phyloP scores from a whole-genome alignment of 129 eudicot genomes.

The Chrysanthemum seticuspe region DNA sequence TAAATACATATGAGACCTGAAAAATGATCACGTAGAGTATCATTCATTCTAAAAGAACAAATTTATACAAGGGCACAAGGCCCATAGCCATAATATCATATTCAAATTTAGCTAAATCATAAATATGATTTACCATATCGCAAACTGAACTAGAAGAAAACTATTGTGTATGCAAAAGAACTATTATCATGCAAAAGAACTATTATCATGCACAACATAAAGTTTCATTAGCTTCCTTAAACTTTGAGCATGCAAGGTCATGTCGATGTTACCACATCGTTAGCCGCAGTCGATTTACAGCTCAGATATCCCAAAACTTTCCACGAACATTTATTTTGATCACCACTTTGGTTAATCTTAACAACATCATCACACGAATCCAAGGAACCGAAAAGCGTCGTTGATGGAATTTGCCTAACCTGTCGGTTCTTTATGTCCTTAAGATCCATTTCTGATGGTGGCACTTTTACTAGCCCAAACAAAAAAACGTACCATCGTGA shows the following conservation, averaged over 20 bases:
- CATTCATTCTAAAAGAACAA: too few relatives aligned
- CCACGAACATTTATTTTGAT: constrained; percentile 47
- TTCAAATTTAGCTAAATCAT: too few relatives aligned
- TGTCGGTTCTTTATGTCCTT: constrained; percentile 63
- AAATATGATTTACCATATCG: too few relatives aligned
- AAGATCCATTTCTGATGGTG: constrained; percentile 70
- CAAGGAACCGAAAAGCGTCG: constrained; percentile 4
- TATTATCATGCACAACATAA: background rate
- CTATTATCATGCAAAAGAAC: background rate
- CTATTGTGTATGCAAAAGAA: too few relatives aligned
- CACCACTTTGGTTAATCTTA: constrained; percentile 25
- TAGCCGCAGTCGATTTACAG: constrained; percentile 49
- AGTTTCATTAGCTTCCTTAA: too few relatives aligned
- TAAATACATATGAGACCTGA: too few relatives aligned
- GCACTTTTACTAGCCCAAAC: constrained; percentile 58
- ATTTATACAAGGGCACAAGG: too few relatives aligned
- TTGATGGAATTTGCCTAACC: constrained; percentile 38
- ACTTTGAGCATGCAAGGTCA: constrained; percentile 37
- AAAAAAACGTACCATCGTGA: constrained; percentile 43
- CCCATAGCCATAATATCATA: too few relatives aligned
- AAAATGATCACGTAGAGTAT: too few relatives aligned
- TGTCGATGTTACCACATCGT: constrained; percentile 49
- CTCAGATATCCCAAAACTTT: constrained; percentile 53
- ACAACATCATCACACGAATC: constrained; percentile 24
- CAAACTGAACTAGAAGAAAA: too few relatives aligned